A percentile compares a stretch with the other conserved stretches of the same genome.
These are phyloP conservation scores for Sporothrix sp. DNA, from an alignment of 2,329 filamentous ascomycete species.

Conservation along the genomic window DNA sequence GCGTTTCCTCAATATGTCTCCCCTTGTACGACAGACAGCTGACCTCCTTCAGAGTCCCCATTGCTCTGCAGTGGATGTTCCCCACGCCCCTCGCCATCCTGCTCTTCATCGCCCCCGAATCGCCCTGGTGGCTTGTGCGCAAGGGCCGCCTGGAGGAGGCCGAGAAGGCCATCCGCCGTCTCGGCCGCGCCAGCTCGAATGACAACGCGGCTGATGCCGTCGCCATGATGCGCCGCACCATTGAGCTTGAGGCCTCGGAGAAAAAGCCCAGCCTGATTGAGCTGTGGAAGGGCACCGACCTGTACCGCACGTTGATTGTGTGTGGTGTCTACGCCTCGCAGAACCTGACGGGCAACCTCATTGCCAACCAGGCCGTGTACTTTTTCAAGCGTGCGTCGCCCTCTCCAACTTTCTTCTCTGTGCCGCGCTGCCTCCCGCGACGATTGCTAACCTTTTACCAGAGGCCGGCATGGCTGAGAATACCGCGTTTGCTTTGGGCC, in stretches of 20 bases:
- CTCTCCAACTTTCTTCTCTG: too few species aligned
- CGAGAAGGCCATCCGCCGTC: slow-evolving; percentile 36
- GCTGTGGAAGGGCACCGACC: slow-evolving; percentile 45
- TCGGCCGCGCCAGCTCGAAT: slow-evolving; percentile 35
- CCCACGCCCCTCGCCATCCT: slow-evolving; percentile 43
- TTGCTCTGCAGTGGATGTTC: slow-evolving; percentile 50
- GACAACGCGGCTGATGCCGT: slow-evolving; percentile 26
- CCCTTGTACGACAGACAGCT: too few species aligned
- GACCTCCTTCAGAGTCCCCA: slow-evolving; percentile 37
- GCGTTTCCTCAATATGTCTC: too few species aligned
- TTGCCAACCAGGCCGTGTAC: slow-evolving; percentile 53
- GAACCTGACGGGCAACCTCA: slow-evolving; percentile 53
- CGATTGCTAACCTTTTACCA: too few species aligned
- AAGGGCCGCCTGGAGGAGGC: slow-evolving; percentile 38
- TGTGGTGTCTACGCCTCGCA: slow-evolving; percentile 49
- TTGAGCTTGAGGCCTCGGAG: slow-evolving; percentile 42
- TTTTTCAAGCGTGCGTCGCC: slow-evolving; percentile 47
- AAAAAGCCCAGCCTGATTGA: slow-evolving; percentile 40
- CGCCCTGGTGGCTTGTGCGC: slow-evolving; percentile 47
- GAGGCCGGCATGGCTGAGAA: slow-evolving; percentile 49
- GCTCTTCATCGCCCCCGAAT: slow-evolving; percentile 41
- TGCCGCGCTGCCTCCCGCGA: too few species aligned
- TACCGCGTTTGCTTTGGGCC: slow-evolving; percentile 49
- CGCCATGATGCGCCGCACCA: slow-evolving; percentile 49
- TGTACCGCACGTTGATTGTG: slow-evolving; percentile 43